Evolutionary conservation across 2,329 filamentous ascomycete genomes (phyloP).

Genomic region (Phaeoacremonium minimum): DNA sequence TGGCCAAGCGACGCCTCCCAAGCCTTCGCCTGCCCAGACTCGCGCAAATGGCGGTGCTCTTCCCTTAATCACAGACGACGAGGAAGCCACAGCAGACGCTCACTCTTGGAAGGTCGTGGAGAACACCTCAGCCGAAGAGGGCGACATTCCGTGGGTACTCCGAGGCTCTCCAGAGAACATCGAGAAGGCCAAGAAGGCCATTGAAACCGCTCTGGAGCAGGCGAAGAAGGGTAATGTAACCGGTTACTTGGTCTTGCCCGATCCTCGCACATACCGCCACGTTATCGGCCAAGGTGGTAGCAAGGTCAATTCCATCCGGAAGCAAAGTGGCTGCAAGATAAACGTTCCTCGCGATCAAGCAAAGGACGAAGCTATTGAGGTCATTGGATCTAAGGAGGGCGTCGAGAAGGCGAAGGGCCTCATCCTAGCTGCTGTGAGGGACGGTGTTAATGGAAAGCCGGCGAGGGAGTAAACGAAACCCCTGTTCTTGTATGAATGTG

Average conservation of each 20-base stretch:
- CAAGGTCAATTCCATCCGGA: slow-evolving; percentile 89
- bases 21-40: slow-evolving; percentile 50
- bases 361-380: slow-evolving; percentile 80
- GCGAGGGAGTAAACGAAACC: slow-evolving; percentile 17
- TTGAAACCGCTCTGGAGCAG: slow-evolving; percentile 70
- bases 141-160: slow-evolving; percentile 85
- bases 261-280: slow-evolving; percentile 82
- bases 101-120: slow-evolving; percentile 85
- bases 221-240: slow-evolving; percentile 66
- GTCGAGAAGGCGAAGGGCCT: slow-evolving; percentile 84
- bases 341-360: slow-evolving; percentile 82
- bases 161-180: slow-evolving; percentile 75
- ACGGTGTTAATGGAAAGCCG: slow-evolving; percentile 37
- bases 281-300: slow-evolving; percentile 86
- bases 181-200: slow-evolving; percentile 71
- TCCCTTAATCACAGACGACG: slow-evolving; percentile 91
- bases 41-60: slow-evolving; percentile 54
- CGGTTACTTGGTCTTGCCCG: slow-evolving; percentile 85
- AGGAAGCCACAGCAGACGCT: slow-evolving; percentile 55
- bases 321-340: slow-evolving; percentile 89
- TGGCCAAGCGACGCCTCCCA: slow-evolving; percentile 71
- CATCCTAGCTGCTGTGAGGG: slow-evolving; percentile 78
- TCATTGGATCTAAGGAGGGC: slow-evolving; percentile 73
- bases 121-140: slow-evolving; percentile 53
- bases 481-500: too few species aligned